Percentiles rank a stretch among this genome's conserved stretches.
phyloP scores from a whole-genome alignment of 1,139 yeast species.

The Suhomyces maxii region DNA sequence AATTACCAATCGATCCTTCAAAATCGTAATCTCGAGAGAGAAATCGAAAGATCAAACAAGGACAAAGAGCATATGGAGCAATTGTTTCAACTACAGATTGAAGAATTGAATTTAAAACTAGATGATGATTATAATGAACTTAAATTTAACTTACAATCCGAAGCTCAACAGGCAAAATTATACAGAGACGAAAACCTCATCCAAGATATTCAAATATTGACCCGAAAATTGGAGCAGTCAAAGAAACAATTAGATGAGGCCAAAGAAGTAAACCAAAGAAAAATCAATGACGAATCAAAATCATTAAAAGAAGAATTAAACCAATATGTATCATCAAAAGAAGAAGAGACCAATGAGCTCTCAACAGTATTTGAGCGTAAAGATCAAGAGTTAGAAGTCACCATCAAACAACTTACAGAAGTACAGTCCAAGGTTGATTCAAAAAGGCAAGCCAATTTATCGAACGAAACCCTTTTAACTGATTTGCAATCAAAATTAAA shows the following conservation, averaged over 20 bases:
- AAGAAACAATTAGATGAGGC: constrained; percentile 14
- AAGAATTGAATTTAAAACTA: constrained; percentile 18
- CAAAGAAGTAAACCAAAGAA: constrained; percentile 13
- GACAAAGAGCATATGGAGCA: constrained; percentile 14
- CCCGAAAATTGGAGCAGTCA: constrained; percentile 13
- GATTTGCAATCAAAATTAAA: constrained; percentile 16
- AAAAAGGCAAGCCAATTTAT: constrained; percentile 1
- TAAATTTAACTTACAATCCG: constrained; percentile 32
- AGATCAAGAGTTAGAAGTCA: constrained; percentile 12
- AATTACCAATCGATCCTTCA: constrained; percentile 8
- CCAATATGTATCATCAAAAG: constrained; percentile 15
- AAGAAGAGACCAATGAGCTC: constrained; percentile 19
- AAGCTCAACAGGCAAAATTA: constrained; percentile 26
- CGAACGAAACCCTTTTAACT: constrained; percentile 9
- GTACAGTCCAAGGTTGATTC: constrained; percentile 6
- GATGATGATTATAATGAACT: constrained; percentile 32
- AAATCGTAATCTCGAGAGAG: constrained; percentile 12
- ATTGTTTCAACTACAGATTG: constrained; percentile 14
- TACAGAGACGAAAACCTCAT: constrained; percentile 28
- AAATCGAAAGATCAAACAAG: constrained; percentile 9
- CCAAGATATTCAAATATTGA: constrained; percentile 19
- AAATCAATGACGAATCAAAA: constrained; percentile 18
- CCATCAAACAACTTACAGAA: constrained; percentile 5
- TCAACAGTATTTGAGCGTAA: constrained; percentile 14
- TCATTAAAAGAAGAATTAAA: constrained; percentile 22